Percentiles rank a stretch among this genome's conserved stretches.
Evolutionary conservation across 805 yeast species (phyloP).

Genomic region (Citeromyces matritensis): DNA sequence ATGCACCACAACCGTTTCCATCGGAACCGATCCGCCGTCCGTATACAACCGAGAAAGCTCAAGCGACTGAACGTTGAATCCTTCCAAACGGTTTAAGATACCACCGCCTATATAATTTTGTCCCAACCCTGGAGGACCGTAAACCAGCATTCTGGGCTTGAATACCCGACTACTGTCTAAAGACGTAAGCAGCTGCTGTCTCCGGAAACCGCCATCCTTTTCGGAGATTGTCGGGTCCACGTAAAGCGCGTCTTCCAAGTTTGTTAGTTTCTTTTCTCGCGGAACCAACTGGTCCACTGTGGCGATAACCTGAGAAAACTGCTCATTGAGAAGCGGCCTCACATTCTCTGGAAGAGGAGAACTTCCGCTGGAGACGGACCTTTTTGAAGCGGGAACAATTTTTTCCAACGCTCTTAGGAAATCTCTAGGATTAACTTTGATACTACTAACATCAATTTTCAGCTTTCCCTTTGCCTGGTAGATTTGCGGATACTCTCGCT

Average conservation of each 20-base stretch:
- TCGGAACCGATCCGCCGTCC: slow-evolving; percentile 48
- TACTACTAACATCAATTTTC: slow-evolving; percentile 51
- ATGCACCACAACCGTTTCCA: slow-evolving; percentile 76
- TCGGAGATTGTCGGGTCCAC: slow-evolving; percentile 41
- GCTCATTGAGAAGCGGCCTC: slow-evolving; percentile 41
- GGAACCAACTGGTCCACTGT: slow-evolving; percentile 52
- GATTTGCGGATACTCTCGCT: slow-evolving; percentile 86
- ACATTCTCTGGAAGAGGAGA: slow-evolving; percentile 69
- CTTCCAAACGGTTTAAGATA: slow-evolving; percentile 68
- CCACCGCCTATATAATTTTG: slow-evolving; percentile 80
- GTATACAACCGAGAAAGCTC: slow-evolving; percentile 68
- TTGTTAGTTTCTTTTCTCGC: slow-evolving; percentile 30
- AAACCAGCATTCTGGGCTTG: slow-evolving; percentile 65
- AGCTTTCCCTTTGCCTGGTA: slow-evolving; percentile 65
- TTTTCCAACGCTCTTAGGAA: slow-evolving; percentile 76
- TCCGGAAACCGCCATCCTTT: slow-evolving; percentile 49
- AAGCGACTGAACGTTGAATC: slow-evolving; percentile 74
- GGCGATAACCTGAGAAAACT: slow-evolving; percentile 26
- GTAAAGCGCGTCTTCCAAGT: slow-evolving; percentile 57
- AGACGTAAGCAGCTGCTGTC: slow-evolving; percentile 41
- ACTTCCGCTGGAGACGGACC: slow-evolving; percentile 62
- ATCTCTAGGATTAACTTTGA: slow-evolving; percentile 67
- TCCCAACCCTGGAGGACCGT: slow-evolving; percentile 71
- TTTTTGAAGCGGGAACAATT: slow-evolving; percentile 83
- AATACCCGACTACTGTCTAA: slow-evolving; percentile 39